Conservation (phyloP, 148 eudicot genomes). For the Vaccinium darrowii region DNA sequence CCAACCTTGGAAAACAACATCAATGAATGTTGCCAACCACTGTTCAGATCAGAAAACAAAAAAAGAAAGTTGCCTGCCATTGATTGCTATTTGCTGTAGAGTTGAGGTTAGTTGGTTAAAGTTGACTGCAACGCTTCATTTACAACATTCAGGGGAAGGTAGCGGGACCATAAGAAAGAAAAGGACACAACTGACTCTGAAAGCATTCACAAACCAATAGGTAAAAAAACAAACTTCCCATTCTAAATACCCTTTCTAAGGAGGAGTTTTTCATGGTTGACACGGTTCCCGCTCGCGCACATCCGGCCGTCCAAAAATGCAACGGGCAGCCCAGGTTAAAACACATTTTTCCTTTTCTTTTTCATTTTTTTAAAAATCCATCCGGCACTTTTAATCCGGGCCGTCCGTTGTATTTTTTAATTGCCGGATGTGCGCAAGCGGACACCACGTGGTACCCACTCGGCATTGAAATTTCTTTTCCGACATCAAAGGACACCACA, state of each 20-base stretch:
- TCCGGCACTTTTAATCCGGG: no score
- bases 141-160: slow-evolving; percentile 2
- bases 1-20: not conserved
- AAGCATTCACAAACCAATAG: not conserved
- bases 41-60: not conserved
- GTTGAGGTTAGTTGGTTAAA: slow-evolving; percentile 1
- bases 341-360: no score
- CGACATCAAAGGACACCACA: not conserved
- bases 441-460: no score
- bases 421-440: no score
- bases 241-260: slow-evolving; percentile 5
- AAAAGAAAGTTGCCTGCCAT: no score
- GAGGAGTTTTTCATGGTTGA: no score
- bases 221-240: not conserved
- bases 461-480: no score
- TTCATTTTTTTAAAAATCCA: no score
- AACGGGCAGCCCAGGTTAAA: no score
- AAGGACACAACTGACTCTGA: not conserved
- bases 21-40: not conserved
- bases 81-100: not conserved
- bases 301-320: no score
- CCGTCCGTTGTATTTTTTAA: no score
- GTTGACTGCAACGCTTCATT: not conserved
- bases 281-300: no score
- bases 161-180: not conserved